phyloP scores from a whole-genome alignment of 495 filamentous ascomycete species.

The Extremus antarcticus region DNA sequence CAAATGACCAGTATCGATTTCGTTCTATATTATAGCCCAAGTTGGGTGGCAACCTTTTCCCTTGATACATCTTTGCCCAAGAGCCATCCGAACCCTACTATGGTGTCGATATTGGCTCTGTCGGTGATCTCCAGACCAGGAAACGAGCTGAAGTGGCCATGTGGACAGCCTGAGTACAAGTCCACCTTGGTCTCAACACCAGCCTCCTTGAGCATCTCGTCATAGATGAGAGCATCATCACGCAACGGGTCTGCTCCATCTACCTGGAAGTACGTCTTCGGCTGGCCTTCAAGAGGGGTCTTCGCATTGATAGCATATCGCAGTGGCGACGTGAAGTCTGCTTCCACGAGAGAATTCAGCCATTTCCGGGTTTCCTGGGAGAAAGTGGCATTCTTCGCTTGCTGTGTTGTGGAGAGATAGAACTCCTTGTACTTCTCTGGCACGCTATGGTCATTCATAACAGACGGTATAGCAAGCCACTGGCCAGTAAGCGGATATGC shows the following conservation, averaged over 20 bases:
- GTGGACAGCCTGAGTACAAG: neutral
- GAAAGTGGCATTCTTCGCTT: neutral
- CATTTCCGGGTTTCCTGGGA: neutral
- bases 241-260: neutral
- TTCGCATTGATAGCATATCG: neutral
- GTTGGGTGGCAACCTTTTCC: neutral
- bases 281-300: neutral
- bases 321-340: neutral
- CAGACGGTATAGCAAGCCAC: neutral
- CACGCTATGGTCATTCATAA: neutral
- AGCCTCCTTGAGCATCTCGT: neutral
- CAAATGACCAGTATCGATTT: no score
- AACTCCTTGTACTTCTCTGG: neutral
- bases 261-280: neutral
- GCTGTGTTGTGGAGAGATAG: neutral
- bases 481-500: neutral
- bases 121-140: neutral
- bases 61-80: neutral
- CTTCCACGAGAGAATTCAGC: neutral
- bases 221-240: neutral
- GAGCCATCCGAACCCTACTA: neutral
- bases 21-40: neutral
- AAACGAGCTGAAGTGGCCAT: neutral
- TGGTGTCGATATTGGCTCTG: neutral
- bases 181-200: neutral